phyloP scores from a whole-genome alignment of 306 rosid species.

The Carpinus fangiana region DNA sequence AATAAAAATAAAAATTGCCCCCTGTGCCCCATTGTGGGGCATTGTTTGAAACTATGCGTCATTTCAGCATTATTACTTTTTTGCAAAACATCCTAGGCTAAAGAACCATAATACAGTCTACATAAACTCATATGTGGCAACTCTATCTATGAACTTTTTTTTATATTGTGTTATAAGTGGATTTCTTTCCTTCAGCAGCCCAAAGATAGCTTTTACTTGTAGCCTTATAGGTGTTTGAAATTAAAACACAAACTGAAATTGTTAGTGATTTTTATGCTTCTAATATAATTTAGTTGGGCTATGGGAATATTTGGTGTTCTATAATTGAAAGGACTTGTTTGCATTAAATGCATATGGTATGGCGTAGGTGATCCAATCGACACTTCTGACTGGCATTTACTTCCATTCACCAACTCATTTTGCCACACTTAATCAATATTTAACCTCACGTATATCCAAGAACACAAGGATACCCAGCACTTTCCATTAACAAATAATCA shows the following conservation, averaged over 20 bases:
- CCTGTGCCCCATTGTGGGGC: conserved; percentile 15
- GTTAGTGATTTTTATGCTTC: not conserved
- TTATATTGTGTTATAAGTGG: not conserved
- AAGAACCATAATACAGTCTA: not conserved
- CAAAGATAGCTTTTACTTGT: not conserved
- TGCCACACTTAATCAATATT: conserved; percentile 27
- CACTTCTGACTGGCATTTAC: conserved; percentile 38
- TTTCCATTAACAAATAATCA: not conserved
- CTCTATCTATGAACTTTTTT: not conserved
- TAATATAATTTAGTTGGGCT: not conserved
- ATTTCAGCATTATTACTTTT: not conserved
- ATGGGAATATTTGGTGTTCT: not conserved
- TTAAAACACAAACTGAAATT: not conserved
- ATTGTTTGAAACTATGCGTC: conserved; percentile 8
- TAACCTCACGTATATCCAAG: conserved; percentile 21
- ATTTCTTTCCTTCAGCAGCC: not conserved
- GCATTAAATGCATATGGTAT: conserved; percentile 32
- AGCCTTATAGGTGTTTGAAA: not conserved
- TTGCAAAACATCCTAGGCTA: conserved; percentile 6
- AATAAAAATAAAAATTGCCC: not conserved
- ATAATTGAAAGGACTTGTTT: not conserved
- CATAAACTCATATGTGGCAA: not conserved
- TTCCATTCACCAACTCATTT: conserved; percentile 34
- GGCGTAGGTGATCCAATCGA: conserved; percentile 26
- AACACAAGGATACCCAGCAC: conserved; percentile 3